Evolutionary conservation across 371 early-diverging fungal genomes (phyloP).

Genomic region (Enterospora canceri): DNA sequence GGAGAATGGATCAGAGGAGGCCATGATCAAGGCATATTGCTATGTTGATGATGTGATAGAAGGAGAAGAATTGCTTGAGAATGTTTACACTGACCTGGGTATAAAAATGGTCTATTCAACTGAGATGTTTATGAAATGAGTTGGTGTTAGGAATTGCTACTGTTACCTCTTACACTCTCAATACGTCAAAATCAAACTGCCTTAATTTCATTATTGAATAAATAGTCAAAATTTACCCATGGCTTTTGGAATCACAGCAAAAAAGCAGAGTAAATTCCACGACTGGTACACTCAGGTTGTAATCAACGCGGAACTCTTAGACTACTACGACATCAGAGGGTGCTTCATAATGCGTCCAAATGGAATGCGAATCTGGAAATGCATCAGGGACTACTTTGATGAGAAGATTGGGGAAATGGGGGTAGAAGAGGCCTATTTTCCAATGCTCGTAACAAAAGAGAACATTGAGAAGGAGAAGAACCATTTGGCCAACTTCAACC

Average conservation of each 20-base stretch:
- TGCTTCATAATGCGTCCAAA: constrained; percentile 95
- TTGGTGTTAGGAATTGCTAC: too few species aligned
- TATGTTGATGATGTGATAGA: not conserved
- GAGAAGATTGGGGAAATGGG: constrained; percentile 73
- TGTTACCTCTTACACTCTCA: too few species aligned
- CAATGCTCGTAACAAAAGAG: constrained; percentile 87
- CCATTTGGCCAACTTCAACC: constrained; percentile 95
- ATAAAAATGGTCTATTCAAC: not conserved
- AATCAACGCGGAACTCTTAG: constrained; percentile 83
- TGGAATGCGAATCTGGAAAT: constrained; percentile 89
- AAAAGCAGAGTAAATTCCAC: constrained; percentile 66
- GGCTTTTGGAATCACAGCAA: constrained; percentile 79
- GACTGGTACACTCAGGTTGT: constrained; percentile 61
- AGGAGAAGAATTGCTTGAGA: constrained; percentile 13
- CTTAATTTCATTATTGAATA: too few species aligned
- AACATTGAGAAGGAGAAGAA: constrained; percentile 89
- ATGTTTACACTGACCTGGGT: not conserved
- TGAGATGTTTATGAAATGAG: too few species aligned
- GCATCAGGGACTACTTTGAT: constrained; percentile 71
- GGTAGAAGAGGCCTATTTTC: constrained; percentile 94
- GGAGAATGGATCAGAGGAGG: not conserved
- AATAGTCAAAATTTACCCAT: too few species aligned
- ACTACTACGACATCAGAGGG: constrained; percentile 94
- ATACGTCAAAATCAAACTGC: too few species aligned
- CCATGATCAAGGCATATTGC: constrained; percentile 8